Percentiles rank a stretch among this genome's conserved stretches.
Evolutionary conservation across 164 flowering plant genomes (phyloP).

Genomic region (Amborella trichopoda): DNA sequence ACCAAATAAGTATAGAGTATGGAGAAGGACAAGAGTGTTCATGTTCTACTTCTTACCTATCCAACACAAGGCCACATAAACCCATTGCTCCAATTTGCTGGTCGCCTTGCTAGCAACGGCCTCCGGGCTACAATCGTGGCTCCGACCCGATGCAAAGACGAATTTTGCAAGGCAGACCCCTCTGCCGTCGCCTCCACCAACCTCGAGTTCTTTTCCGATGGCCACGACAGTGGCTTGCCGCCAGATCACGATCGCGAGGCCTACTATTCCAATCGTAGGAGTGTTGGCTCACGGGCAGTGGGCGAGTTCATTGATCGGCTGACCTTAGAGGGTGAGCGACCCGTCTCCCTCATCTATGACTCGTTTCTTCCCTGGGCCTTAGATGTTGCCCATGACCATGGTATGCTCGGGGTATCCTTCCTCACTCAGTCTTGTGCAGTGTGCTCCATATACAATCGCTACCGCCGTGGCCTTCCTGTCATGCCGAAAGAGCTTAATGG

Average conservation of each 20-base stretch:
- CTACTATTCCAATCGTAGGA: slow-evolving; percentile 8
- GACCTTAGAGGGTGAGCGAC: slow-evolving; percentile 1
- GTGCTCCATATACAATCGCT: slow-evolving; percentile 16
- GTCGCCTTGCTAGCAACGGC: slow-evolving; percentile 22
- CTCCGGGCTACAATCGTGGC: slow-evolving; percentile 33
- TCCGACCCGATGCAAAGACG: too few relatives aligned
- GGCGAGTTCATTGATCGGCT: slow-evolving; percentile 14
- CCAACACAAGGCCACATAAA: slow-evolving; percentile 43
- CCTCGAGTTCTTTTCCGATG: too few relatives aligned
- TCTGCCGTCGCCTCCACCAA: too few relatives aligned
- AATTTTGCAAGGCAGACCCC: too few relatives aligned
- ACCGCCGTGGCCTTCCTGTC: slow-evolving; percentile 3
- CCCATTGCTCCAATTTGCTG: slow-evolving; percentile 41
- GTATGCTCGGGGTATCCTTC: slow-evolving; percentile 30
- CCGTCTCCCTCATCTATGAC: slow-evolving; percentile 30
- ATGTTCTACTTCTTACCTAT: slow-evolving; percentile 26
- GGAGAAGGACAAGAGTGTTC: too few relatives aligned
- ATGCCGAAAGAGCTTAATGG: slow-evolving; percentile 3
- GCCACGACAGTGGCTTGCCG: slow-evolving; percentile 9
- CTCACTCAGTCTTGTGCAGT: slow-evolving; percentile 37
- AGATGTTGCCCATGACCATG: slow-evolving; percentile 17
- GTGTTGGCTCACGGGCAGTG: slow-evolving; percentile 9
- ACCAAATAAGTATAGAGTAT: too few relatives aligned
- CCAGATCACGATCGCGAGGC: slow-evolving; percentile 8
- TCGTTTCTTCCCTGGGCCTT: slow-evolving; percentile 31